phyloP scores from a whole-genome alignment of 2,329 filamentous ascomycete genomes.

The Nemania sp. region DNA sequence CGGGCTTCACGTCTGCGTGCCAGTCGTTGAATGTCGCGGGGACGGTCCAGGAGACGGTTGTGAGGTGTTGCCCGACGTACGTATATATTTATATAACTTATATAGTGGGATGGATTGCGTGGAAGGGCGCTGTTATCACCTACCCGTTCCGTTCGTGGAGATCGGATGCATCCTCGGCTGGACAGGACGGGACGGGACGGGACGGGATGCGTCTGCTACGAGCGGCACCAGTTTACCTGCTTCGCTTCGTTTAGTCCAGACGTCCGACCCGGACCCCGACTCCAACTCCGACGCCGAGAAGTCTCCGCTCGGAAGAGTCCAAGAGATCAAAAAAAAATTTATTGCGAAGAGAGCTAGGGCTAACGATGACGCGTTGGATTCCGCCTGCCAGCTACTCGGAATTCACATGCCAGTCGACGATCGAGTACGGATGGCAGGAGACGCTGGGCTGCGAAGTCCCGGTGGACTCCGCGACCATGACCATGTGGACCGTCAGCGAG shows the following conservation, averaged over 20 bases:
- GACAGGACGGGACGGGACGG: too few relatives aligned
- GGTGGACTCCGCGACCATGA: neutral
- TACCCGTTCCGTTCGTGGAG: too few relatives aligned
- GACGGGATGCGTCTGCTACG: too few relatives aligned
- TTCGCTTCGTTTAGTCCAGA: too few relatives aligned
- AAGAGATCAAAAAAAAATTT: neutral
- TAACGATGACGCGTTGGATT: neutral
- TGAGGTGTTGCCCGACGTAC: constrained; percentile 32
- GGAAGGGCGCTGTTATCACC: too few relatives aligned
- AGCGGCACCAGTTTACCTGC: too few relatives aligned
- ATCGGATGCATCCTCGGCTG: too few relatives aligned
- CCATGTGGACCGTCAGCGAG: constrained; percentile 18
- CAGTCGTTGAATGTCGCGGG: constrained; percentile 3
- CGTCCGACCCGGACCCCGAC: too few relatives aligned
- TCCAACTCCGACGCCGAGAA: too few relatives aligned
- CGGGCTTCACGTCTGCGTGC: constrained; percentile 30
- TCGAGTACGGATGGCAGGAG: constrained; percentile 19
- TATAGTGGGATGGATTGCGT: too few relatives aligned
- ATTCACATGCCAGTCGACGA: constrained; percentile 16
- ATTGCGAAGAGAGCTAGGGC: too few relatives aligned
- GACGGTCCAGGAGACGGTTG: constrained; percentile 20
- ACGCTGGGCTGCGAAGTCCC: constrained; percentile 24
- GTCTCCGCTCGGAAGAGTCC: neutral
- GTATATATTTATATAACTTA: neutral
- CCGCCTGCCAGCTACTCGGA: constrained; percentile 15